A percentile compares a stretch with the other conserved stretches of the same genome.
These are phyloP conservation scores for Psidium guajava DNA, from an alignment of 345 rosid genomes.

Conservation along the genomic window DNA sequence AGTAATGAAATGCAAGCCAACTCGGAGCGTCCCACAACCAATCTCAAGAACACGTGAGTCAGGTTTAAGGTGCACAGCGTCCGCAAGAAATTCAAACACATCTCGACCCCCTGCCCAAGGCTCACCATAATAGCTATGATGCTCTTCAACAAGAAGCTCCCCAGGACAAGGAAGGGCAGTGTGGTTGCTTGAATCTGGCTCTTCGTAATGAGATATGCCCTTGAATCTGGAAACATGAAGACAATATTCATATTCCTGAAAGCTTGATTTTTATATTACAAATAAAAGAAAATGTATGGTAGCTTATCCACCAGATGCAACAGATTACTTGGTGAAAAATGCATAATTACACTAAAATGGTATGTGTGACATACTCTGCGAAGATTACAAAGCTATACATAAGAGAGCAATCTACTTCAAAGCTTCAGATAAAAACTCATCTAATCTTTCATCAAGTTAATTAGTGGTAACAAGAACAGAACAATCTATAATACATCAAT, in stretches of 20 bases:
- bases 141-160: slow-evolving; percentile 87
- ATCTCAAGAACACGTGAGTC: slow-evolving; percentile 70
- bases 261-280: not conserved
- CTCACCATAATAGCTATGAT: slow-evolving; percentile 94
- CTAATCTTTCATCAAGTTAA: not conserved
- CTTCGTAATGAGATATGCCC: slow-evolving; percentile 83
- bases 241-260: not conserved
- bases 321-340: not conserved
- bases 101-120: slow-evolving; percentile 98
- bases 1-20: slow-evolving; percentile 86
- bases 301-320: not conserved
- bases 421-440: not conserved
- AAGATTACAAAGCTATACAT: not conserved
- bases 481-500: not conserved
- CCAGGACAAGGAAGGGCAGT: slow-evolving; percentile 85
- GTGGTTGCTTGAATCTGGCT: slow-evolving; percentile 39
- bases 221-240: slow-evolving; percentile 38
- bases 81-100: slow-evolving; percentile 85
- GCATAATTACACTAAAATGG: not conserved
- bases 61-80: slow-evolving; percentile 35
- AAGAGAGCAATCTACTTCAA: not conserved
- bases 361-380: not conserved
- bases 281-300: not conserved
- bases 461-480: not conserved
- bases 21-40: slow-evolving; percentile 94